Percentiles rank a stretch among this genome's conserved stretches.
phyloP scores from a whole-genome alignment of 2,329 filamentous ascomycete genomes.

The Fusarium sp. region DNA sequence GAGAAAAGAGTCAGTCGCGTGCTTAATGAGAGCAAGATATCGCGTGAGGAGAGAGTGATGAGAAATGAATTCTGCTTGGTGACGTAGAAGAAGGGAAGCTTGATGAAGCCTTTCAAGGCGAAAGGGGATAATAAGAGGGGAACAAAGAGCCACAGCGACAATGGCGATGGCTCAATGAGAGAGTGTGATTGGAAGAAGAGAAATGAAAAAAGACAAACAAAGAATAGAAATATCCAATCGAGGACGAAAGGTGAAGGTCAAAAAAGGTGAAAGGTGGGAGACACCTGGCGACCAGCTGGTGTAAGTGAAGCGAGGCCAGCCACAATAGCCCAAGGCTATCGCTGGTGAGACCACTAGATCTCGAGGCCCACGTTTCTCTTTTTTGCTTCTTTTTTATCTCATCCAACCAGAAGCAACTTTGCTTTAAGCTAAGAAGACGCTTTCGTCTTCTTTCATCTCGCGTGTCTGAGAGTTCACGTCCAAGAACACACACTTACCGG shows the following conservation, averaged over 20 bases:
- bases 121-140: background rate
- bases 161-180: background rate
- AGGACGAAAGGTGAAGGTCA: conserved; percentile 10
- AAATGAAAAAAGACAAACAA: conserved; percentile 21
- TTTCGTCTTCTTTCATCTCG: conserved; percentile 5
- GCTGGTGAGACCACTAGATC: conserved; percentile 18
- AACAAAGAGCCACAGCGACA: conserved; percentile 11
- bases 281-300: conserved; percentile 15
- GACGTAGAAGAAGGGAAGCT: conserved; percentile 4
- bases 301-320: conserved; percentile 14
- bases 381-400: background rate
- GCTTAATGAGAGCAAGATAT: background rate
- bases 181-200: conserved; percentile 12
- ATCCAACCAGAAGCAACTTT: conserved; percentile 7
- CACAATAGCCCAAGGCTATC: background rate
- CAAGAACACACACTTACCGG: conserved; percentile 23
- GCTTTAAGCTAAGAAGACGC: conserved; percentile 4
- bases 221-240: conserved; percentile 3
- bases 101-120: conserved; percentile 14
- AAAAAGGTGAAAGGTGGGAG: conserved; percentile 3
- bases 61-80: background rate
- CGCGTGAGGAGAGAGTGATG: background rate
- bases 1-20: conserved; percentile 27
- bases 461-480: conserved; percentile 8
- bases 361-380: background rate